phyloP scores from a whole-genome alignment of 108 stramenopile genomes.

The Skeletonema costatum region DNA sequence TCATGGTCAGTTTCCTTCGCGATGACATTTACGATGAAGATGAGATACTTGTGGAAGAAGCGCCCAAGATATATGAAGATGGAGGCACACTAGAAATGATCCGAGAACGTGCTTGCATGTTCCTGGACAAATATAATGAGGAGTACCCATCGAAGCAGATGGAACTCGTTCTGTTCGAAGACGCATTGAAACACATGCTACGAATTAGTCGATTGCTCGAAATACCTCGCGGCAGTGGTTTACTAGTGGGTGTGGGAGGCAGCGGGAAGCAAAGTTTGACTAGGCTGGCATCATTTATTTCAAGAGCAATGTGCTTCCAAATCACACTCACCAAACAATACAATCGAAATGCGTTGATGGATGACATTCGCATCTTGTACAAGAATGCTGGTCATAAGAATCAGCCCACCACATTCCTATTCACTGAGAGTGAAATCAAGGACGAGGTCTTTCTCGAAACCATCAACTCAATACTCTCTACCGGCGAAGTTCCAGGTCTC shows the following conservation, averaged over 20 bases:
- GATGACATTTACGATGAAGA: slow-evolving; percentile 89
- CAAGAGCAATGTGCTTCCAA: slow-evolving; percentile 85
- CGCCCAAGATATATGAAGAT: slow-evolving; percentile 89
- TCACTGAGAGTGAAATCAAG: slow-evolving; percentile 93
- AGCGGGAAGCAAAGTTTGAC: slow-evolving; percentile 91
- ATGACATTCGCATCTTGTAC: slow-evolving; percentile 86
- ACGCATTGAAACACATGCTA: slow-evolving; percentile 87
- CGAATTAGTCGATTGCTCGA: slow-evolving; percentile 86
- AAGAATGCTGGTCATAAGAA: slow-evolving; percentile 83
- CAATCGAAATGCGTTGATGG: slow-evolving; percentile 74
- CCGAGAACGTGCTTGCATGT: slow-evolving; percentile 71
- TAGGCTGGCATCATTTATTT: slow-evolving; percentile 81
- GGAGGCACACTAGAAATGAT: slow-evolving; percentile 78
- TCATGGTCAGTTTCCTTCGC: slow-evolving; percentile 91
- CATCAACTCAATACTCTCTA: slow-evolving; percentile 87
- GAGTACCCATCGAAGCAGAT: slow-evolving; percentile 83
- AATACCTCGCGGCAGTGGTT: slow-evolving; percentile 86
- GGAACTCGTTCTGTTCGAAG: slow-evolving; percentile 92
- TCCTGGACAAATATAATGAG: slow-evolving; percentile 82
- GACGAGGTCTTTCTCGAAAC: slow-evolving; percentile 90
- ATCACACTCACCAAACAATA: slow-evolving; percentile 92
- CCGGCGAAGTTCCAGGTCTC: slow-evolving; percentile 89
- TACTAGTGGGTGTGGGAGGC: slow-evolving; percentile 92
- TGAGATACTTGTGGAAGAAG: slow-evolving; percentile 78
- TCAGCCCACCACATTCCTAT: slow-evolving; percentile 85